Percentiles rank a stretch among this genome's conserved stretches.
phyloP scores from a whole-genome alignment of 129 eudicot genomes.

The Artemisia argyi region DNA sequence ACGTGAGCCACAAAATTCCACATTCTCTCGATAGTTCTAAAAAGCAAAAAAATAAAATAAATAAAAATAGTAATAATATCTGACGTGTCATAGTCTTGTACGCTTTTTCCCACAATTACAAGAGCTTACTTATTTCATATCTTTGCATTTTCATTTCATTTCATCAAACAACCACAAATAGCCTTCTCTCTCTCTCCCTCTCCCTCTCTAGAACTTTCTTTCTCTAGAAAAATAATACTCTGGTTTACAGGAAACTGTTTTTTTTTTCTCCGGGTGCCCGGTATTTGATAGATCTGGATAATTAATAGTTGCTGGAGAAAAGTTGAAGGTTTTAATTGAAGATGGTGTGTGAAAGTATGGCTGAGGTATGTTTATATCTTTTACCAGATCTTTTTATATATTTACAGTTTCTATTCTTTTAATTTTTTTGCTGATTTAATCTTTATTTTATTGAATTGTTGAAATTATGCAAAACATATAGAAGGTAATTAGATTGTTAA shows the following conservation, averaged over 20 bases:
- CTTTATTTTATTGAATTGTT: no score
- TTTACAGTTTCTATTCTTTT: no score
- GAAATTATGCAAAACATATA: no score
- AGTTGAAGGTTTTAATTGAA: no score
- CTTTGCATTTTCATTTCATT: conserved; percentile 9
- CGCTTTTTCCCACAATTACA: conserved; percentile 37
- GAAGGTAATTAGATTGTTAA: no score
- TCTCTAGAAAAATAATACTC: background rate
- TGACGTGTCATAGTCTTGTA: conserved; percentile 53
- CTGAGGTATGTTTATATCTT: no score
- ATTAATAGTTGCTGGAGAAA: no score
- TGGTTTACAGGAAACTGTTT: conserved; percentile 20
- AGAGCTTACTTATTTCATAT: conserved; percentile 18
- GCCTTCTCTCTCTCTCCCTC: conserved; percentile 14
- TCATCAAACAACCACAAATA: conserved; percentile 6
- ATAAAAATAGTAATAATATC: conserved; percentile 1
- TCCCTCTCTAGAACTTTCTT: conserved; percentile 5
- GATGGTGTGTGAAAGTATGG: no score
- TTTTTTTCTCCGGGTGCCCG: background rate
- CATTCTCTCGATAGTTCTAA: conserved; percentile 54
- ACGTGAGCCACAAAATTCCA: conserved; percentile 69
- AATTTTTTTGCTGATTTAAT: no score
- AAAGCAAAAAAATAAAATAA: background rate
- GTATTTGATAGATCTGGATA: no score
- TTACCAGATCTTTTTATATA: no score